Conservation (phyloP, 2,329 filamentous ascomycete species). For the Talaromyces funiculosus region DNA sequence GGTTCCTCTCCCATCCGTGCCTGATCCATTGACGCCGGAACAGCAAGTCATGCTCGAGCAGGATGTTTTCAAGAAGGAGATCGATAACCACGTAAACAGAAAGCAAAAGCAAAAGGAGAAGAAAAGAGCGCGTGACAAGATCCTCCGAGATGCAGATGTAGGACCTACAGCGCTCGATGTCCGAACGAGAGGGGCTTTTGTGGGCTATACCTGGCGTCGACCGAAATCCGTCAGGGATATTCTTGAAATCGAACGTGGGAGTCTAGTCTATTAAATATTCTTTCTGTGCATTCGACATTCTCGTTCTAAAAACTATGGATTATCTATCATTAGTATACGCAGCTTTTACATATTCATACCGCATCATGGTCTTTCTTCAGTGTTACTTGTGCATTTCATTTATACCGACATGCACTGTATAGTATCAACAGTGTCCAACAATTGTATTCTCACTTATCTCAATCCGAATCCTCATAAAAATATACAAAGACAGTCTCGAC, state of each 20-base stretch:
- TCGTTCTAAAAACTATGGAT: background rate
- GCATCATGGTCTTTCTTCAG: background rate
- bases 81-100: conserved; percentile 34
- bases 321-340: background rate
- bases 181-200: conserved; percentile 74
- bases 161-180: conserved; percentile 67
- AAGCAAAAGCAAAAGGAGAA: conserved; percentile 59
- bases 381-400: background rate
- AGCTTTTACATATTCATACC: background rate
- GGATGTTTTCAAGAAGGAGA: conserved; percentile 13
- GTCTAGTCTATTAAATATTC: conserved; percentile 3
- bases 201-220: conserved; percentile 78
- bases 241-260: conserved; percentile 30
- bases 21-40: background rate
- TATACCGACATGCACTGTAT: background rate
- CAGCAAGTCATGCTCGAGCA: background rate
- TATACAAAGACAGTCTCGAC: background rate
- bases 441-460: background rate
- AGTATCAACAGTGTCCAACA: background rate
- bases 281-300: background rate
- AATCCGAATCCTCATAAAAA: background rate
- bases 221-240: conserved; percentile 33
- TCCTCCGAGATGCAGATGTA: conserved; percentile 67
- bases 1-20: background rate
- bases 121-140: conserved; percentile 75